These are phyloP conservation scores for Ascochyta rabiei DNA, from an alignment of 2,329 filamentous ascomycete species.

Conservation along the genomic window DNA sequence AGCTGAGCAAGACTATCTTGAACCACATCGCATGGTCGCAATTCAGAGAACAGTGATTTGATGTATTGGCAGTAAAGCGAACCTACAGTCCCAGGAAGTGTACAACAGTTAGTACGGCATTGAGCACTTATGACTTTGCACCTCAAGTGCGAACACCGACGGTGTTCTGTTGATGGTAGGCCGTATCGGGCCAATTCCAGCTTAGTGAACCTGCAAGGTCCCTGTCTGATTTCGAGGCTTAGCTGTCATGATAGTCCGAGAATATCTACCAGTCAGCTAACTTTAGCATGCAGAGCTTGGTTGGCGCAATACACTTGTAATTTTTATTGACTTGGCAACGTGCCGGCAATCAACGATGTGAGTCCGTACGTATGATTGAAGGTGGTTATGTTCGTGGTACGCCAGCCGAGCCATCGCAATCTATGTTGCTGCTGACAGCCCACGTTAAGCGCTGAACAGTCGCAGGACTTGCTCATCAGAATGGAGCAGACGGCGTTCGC, in stretches of 20 bases:
- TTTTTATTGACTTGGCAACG: conserved; percentile 9
- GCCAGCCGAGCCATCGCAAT: conserved; percentile 9
- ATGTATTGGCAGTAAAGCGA: conserved; percentile 25
- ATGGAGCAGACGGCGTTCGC: conserved; percentile 4
- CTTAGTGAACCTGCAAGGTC: conserved; percentile 18
- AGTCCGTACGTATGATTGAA: not conserved
- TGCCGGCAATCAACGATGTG: not conserved
- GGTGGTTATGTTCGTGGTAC: conserved; percentile 1
- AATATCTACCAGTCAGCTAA: conserved; percentile 38
- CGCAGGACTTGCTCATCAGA: not conserved
- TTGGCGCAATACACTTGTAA: conserved; percentile 10
- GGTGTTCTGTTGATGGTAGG: conserved; percentile 22
- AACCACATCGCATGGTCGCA: conserved; percentile 48
- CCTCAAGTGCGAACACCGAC: conserved; percentile 16
- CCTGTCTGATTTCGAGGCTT: conserved; percentile 39
- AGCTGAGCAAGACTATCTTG: conserved; percentile 33
- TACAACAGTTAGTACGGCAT: conserved; percentile 37
- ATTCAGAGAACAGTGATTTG: conserved; percentile 32
- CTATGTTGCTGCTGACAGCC: conserved; percentile 3
- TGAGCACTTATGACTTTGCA: conserved; percentile 15
- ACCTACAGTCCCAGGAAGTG: conserved; percentile 27
- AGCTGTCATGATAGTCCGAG: conserved; percentile 36
- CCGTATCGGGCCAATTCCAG: conserved; percentile 21
- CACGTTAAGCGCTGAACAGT: not conserved
- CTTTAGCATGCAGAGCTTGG: conserved; percentile 30